Conservation (phyloP, 805 yeast genomes). For the Candida coleopterorum region DNA sequence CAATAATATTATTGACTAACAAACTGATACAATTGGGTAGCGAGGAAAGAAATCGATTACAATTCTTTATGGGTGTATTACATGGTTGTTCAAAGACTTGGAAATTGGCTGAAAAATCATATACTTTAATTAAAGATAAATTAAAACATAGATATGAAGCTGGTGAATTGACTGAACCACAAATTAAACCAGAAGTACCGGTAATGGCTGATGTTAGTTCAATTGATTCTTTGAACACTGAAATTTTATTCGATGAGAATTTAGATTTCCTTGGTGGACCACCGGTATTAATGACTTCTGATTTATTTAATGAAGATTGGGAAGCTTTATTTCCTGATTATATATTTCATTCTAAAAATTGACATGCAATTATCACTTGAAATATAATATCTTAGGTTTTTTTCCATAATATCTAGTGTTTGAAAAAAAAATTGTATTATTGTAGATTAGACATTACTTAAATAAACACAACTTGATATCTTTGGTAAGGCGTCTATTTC, state of each 20-base stretch:
- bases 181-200: not conserved
- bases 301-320: slow-evolving; percentile 45
- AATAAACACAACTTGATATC: too few relatives aligned
- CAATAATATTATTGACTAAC: slow-evolving; percentile 35
- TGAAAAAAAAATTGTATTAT: too few relatives aligned
- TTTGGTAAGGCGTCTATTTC: too few relatives aligned
- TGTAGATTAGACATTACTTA: too few relatives aligned
- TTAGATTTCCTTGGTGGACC: slow-evolving; percentile 48
- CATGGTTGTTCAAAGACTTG: slow-evolving; percentile 42
- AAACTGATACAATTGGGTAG: slow-evolving; percentile 21
- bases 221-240: slow-evolving; percentile 4
- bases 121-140: slow-evolving; percentile 34
- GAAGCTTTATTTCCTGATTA: slow-evolving; percentile 47
- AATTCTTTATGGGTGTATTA: slow-evolving; percentile 37
- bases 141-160: slow-evolving; percentile 16
- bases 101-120: slow-evolving; percentile 44
- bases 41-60: slow-evolving; percentile 24
- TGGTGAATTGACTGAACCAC: slow-evolving; percentile 6
- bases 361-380: too few relatives aligned
- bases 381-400: too few relatives aligned
- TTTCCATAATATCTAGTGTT: too few relatives aligned
- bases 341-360: slow-evolving; percentile 23
- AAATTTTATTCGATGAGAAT: slow-evolving; percentile 15
- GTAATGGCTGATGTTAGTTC: not conserved
- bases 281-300: slow-evolving; percentile 48